Conservation (phyloP, 2,329 filamentous ascomycete species). For the Fusarium albosuccineum region DNA sequence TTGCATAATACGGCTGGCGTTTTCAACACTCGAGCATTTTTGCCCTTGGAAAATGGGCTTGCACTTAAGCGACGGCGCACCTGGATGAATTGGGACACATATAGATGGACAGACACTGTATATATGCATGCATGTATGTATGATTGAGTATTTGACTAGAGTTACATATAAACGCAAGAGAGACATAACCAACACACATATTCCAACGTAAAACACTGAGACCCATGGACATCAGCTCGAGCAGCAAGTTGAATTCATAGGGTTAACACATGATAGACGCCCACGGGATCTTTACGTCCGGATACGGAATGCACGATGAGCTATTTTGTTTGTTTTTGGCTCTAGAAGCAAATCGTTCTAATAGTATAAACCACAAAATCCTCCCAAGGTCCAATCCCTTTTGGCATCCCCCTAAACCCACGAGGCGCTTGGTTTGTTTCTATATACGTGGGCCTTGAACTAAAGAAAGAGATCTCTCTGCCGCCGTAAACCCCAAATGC, state of each 20-base stretch:
- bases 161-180: neutral
- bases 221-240: no score
- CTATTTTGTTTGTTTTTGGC: neutral
- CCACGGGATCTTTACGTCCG: no score
- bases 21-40: neutral
- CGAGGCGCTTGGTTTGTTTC: slow-evolving; percentile 23
- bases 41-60: neutral
- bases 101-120: slow-evolving; percentile 24
- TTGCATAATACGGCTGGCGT: slow-evolving; percentile 30
- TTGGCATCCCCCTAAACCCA: slow-evolving; percentile 5
- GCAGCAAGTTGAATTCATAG: no score
- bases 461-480: slow-evolving; percentile 24
- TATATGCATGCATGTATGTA: neutral
- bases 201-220: no score
- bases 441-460: slow-evolving; percentile 39
- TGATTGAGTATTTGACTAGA: slow-evolving; percentile 1
- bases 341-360: slow-evolving; percentile 10
- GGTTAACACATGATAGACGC: no score
- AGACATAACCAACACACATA: neutral
- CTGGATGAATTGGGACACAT: neutral
- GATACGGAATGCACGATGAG: no score
- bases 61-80: no score
- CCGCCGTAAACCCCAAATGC: slow-evolving; percentile 34
- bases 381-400: slow-evolving; percentile 1
- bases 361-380: slow-evolving; percentile 2